Conservation (phyloP, 345 rosid species). For the Moringa oleifera region DNA sequence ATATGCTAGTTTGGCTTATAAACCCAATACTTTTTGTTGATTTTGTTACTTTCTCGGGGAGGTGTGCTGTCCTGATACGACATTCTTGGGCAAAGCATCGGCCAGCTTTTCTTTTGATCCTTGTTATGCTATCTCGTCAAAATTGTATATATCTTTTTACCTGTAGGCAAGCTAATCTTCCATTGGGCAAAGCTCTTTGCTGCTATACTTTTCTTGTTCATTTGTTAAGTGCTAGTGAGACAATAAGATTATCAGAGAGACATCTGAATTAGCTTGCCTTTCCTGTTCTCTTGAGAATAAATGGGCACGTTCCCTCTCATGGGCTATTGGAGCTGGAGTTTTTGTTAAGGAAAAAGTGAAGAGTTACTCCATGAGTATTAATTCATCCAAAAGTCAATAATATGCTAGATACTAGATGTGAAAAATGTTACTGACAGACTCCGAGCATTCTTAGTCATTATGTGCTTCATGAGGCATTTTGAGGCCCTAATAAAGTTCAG, state of each 20-base stretch:
- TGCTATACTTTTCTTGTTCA: background rate
- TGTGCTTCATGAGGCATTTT: too few relatives aligned
- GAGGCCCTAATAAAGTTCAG: too few relatives aligned
- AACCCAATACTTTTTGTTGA: background rate
- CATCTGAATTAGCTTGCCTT: background rate
- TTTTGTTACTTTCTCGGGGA: background rate
- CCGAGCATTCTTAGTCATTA: too few relatives aligned
- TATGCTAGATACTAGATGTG: background rate
- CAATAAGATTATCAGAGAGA: too few relatives aligned
- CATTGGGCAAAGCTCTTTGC: background rate
- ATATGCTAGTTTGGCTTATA: background rate
- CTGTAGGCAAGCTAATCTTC: too few relatives aligned
- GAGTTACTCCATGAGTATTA: too few relatives aligned
- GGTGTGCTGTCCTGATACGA: background rate
- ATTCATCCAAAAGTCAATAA: too few relatives aligned
- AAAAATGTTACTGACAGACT: background rate
- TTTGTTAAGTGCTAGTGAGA: background rate
- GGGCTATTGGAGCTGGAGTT: too few relatives aligned
- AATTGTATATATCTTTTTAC: background rate
- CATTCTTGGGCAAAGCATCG: background rate
- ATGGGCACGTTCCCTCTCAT: too few relatives aligned
- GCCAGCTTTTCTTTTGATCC: background rate
- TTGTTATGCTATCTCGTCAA: background rate
- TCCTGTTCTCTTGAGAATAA: too few relatives aligned
- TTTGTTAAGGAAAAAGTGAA: background rate